These are phyloP conservation scores for Pontederia crassipes DNA, from an alignment of 176 grass and related monocot species.

Conservation along the genomic window DNA sequence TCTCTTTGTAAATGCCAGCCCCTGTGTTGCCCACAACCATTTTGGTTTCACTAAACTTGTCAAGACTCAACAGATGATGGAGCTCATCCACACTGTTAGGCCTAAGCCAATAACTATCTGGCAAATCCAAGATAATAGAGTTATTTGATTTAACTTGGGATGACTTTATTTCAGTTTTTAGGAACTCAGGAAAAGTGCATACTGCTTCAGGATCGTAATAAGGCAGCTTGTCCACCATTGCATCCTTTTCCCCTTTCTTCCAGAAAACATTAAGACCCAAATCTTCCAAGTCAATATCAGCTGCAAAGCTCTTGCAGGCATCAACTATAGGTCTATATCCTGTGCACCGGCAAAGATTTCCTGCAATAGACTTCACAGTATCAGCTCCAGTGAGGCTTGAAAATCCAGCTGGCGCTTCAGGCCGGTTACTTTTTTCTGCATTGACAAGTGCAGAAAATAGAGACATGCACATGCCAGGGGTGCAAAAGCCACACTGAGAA, in stretches of 20 bases:
- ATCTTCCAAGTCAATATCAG: conserved; percentile 69
- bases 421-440: conserved; percentile 36
- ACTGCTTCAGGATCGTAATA: conserved; percentile 18
- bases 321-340: conserved; percentile 69
- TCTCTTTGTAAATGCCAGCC: conserved; percentile 71
- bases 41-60: conserved; percentile 36
- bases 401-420: conserved; percentile 28
- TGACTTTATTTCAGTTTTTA: conserved; percentile 69
- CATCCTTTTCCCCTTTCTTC: conserved; percentile 35
- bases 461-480: conserved; percentile 85
- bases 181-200: conserved; percentile 65
- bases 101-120: conserved; percentile 30
- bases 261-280: conserved; percentile 77
- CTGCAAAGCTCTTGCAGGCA: conserved; percentile 77
- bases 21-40: conserved; percentile 67
- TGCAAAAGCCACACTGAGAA: conserved; percentile 91
- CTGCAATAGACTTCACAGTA: conserved; percentile 55
- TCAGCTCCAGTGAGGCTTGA: conserved; percentile 54
- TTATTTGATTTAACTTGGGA: neutral
- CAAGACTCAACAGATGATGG: conserved; percentile 29
- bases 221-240: conserved; percentile 28
- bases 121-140: neutral
- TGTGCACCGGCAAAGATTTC: conserved; percentile 79
- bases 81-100: conserved; percentile 52
- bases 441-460: conserved; percentile 66